phyloP scores from a whole-genome alignment of 441 rosid genomes.

The Erodium moschatum region DNA sequence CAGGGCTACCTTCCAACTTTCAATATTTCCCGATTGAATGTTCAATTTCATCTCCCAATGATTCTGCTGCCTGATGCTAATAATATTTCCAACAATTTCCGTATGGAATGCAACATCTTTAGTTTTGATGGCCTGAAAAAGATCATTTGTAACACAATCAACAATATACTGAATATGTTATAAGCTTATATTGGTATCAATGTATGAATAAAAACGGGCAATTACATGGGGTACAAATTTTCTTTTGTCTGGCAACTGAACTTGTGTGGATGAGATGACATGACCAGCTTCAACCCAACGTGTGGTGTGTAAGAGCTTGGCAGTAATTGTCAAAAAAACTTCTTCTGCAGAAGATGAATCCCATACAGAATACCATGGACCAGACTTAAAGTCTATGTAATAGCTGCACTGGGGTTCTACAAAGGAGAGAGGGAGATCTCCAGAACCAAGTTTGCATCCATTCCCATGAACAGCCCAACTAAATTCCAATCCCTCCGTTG shows the following conservation, averaged over 20 bases:
- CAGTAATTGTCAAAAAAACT: slow-evolving; percentile 46
- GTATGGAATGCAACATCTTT: slow-evolving; percentile 32
- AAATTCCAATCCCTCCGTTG: slow-evolving; percentile 64
- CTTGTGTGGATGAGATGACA: slow-evolving; percentile 66
- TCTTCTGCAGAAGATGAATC: slow-evolving; percentile 59
- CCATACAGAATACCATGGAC: slow-evolving; percentile 77
- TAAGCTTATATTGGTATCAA: background rate
- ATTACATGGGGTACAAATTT: slow-evolving; percentile 54
- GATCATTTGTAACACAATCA: slow-evolving; percentile 13
- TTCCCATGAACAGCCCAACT: slow-evolving; percentile 66
- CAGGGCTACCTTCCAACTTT: slow-evolving; percentile 72
- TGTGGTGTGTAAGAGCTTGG: slow-evolving; percentile 52
- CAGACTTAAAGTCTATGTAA: slow-evolving; percentile 55
- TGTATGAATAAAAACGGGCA: slow-evolving; percentile 14
- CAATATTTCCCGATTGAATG: slow-evolving; percentile 48
- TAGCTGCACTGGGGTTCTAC: slow-evolving; percentile 60
- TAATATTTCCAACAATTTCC: slow-evolving; percentile 45
- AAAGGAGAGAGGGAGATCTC: slow-evolving; percentile 48
- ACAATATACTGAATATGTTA: slow-evolving; percentile 1
- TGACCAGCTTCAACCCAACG: slow-evolving; percentile 80
- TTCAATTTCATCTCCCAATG: slow-evolving; percentile 66
- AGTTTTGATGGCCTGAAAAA: slow-evolving; percentile 47
- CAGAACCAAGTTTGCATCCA: slow-evolving; percentile 65
- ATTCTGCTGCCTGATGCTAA: slow-evolving; percentile 46
- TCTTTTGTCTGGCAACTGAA: slow-evolving; percentile 55